These are phyloP conservation scores for Pelargonium cotyledonis DNA, from an alignment of 441 rosid species.

Conservation along the genomic window DNA sequence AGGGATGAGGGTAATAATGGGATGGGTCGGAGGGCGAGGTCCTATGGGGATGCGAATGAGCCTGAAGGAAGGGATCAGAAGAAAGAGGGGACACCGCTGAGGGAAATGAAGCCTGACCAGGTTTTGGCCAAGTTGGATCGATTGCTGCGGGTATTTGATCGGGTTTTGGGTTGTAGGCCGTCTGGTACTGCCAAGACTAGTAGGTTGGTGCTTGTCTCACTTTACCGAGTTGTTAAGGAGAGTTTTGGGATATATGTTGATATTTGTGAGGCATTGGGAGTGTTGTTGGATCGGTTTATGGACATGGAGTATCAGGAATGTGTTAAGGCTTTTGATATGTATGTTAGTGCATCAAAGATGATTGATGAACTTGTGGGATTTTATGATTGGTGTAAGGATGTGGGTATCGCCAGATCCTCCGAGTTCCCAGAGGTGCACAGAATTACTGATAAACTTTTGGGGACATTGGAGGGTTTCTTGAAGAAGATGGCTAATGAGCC, in stretches of 20 bases:
- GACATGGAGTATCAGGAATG: conserved; percentile 54
- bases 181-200: conserved; percentile 44
- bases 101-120: conserved; percentile 54
- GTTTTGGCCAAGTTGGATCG: conserved; percentile 25
- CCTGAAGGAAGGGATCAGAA: conserved; percentile 38
- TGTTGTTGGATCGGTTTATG: conserved; percentile 41
- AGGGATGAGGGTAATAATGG: conserved; percentile 44
- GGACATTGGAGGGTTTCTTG: conserved; percentile 44
- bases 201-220: conserved; percentile 41
- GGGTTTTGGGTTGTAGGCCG: conserved; percentile 39
- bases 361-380: conserved; percentile 50
- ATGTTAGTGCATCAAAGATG: conserved; percentile 45
- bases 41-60: conserved; percentile 81
- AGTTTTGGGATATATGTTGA: conserved; percentile 49
- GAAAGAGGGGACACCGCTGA: conserved; percentile 54
- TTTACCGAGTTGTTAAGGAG: conserved; percentile 47
- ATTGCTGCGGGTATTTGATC: conserved; percentile 27
- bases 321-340: conserved; percentile 46
- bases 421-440: conserved; percentile 57
- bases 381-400: conserved; percentile 55
- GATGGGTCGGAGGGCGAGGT: conserved; percentile 55
- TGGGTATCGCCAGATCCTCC: conserved; percentile 49
- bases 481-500: conserved; percentile 39
- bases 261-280: conserved; percentile 45
- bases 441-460: conserved; percentile 45